Conservation (phyloP, 768 basidiomycete genomes). For the Leccinum boreale region DNA sequence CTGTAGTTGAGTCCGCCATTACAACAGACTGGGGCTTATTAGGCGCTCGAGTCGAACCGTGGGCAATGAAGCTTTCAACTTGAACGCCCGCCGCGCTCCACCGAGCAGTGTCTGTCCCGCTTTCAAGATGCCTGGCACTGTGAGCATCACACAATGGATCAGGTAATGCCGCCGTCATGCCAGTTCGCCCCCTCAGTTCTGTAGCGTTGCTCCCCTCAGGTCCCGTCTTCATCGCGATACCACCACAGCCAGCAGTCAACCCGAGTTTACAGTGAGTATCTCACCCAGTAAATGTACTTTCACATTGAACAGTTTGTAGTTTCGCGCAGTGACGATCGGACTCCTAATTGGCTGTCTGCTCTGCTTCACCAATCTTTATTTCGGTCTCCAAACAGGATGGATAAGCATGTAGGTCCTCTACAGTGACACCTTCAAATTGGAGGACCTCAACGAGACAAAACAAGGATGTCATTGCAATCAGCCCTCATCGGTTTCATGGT, state of each 20-base stretch:
- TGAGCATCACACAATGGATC: conserved; percentile 20
- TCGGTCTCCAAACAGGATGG: conserved; percentile 88
- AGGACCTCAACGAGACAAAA: background rate
- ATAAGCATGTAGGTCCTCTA: conserved; percentile 66
- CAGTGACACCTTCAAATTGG: background rate
- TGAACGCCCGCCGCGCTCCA: background rate
- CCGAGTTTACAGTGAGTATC: conserved; percentile 31
- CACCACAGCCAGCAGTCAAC: background rate
- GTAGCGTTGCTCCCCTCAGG: background rate
- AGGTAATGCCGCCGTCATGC: conserved; percentile 15
- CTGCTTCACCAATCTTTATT: conserved; percentile 90
- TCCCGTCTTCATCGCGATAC: background rate
- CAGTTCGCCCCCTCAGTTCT: background rate
- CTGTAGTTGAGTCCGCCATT: background rate
- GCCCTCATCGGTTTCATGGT: conserved; percentile 89
- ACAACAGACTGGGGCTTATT: background rate
- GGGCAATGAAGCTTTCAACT: background rate
- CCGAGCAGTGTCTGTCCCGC: too few species aligned
- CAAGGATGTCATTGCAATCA: conserved; percentile 93
- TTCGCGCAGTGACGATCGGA: conserved; percentile 68
- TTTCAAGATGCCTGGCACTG: background rate
- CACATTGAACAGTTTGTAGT: conserved; percentile 14
- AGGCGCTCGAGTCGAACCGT: background rate
- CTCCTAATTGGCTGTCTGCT: conserved; percentile 82
- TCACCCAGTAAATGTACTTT: background rate